Percentiles rank a stretch among this genome's conserved stretches.
phyloP scores from a whole-genome alignment of 345 rosid genomes.

The Eucalyptus caleyi region DNA sequence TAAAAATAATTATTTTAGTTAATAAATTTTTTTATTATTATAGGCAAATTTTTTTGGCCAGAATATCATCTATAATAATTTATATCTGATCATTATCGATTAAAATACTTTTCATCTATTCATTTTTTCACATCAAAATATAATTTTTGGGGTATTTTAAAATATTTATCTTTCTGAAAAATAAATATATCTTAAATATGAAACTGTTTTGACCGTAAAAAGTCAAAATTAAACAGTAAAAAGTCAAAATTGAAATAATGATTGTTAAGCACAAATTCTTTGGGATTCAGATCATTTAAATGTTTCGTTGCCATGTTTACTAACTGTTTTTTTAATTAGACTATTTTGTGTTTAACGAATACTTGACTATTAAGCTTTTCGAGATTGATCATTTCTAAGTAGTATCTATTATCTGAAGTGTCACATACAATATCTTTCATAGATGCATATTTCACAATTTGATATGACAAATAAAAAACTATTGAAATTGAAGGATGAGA shows the following conservation, averaged over 20 bases:
- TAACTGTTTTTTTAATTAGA: not conserved
- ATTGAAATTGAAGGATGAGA: not conserved
- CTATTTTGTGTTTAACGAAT: not conserved
- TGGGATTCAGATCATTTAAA: not conserved
- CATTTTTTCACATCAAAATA: not conserved
- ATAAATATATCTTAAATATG: not conserved
- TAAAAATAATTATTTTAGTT: not conserved
- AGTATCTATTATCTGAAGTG: not conserved
- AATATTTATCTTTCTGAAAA: not conserved
- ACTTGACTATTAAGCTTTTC: not conserved
- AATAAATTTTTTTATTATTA: not conserved
- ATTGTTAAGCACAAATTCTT: not conserved
- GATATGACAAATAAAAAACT: not conserved
- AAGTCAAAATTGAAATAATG: not conserved
- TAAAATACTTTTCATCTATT: not conserved
- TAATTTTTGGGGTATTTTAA: not conserved
- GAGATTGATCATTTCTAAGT: not conserved
- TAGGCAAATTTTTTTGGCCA: not conserved
- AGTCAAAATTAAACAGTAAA: not conserved
- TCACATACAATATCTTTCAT: not conserved
- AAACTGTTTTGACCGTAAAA: not conserved
- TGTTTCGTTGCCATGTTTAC: not conserved
- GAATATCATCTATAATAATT: not conserved
- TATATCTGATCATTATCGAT: not conserved
- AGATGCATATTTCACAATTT: not conserved